phyloP scores from a whole-genome alignment of 2,329 filamentous ascomycete species.

The Byssothecium circinans region DNA sequence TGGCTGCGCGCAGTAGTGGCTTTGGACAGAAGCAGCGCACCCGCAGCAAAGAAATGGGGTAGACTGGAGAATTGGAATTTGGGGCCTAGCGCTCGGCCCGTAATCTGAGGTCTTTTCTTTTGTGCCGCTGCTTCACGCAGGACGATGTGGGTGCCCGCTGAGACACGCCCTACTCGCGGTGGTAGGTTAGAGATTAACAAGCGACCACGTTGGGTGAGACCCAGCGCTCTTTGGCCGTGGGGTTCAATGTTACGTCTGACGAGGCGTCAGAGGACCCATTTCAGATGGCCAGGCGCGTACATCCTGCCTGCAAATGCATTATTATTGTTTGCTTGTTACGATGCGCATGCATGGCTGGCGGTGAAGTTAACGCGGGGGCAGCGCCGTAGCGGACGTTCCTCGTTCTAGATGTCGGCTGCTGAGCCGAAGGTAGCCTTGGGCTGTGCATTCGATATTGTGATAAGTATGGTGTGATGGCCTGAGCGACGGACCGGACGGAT shows the following conservation, averaged over 20 bases:
- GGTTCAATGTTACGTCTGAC: slow-evolving; percentile 21
- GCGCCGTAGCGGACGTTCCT: slow-evolving; percentile 8
- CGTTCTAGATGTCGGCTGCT: slow-evolving; percentile 5
- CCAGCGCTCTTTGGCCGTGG: slow-evolving; percentile 29
- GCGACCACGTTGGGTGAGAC: slow-evolving; percentile 28
- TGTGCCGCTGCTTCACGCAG: slow-evolving; percentile 11
- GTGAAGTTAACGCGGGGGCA: slow-evolving; percentile 28
- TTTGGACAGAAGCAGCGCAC: too few species aligned
- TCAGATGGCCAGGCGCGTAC: slow-evolving; percentile 18
- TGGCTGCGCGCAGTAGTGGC: background rate
- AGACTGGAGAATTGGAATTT: slow-evolving; percentile 19
- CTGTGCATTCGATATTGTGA: background rate
- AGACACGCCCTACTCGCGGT: slow-evolving; percentile 17
- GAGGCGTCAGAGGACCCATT: slow-evolving; percentile 19
- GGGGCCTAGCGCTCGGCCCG: slow-evolving; percentile 18
- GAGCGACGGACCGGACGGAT: background rate
- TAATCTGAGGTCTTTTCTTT: slow-evolving; percentile 12
- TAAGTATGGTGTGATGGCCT: background rate
- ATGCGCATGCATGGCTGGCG: slow-evolving; percentile 12
- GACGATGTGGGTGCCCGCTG: slow-evolving; percentile 16
- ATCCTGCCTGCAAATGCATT: slow-evolving; percentile 2
- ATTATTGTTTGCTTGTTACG: slow-evolving; percentile 14
- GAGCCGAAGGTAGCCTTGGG: slow-evolving; percentile 37
- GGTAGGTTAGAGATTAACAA: slow-evolving; percentile 19
- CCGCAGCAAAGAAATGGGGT: slow-evolving; percentile 15